Conservation (phyloP, 192 early-diverging fungal genomes). For the Ambispora gerdemannii region DNA sequence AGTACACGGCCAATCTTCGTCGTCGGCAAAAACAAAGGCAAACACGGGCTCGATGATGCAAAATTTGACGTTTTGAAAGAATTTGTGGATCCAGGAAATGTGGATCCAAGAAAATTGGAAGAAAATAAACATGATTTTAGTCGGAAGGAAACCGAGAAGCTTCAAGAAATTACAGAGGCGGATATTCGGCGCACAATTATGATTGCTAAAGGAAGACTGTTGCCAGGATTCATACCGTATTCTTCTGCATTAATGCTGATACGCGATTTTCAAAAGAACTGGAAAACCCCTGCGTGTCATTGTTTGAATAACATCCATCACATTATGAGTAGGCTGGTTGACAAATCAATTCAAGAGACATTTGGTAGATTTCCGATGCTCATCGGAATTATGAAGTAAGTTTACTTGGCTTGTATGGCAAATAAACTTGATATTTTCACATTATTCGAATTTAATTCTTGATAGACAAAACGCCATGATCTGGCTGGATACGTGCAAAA, state of each 20-base stretch:
- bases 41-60: too few species aligned
- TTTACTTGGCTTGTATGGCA: neutral
- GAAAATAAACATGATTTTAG: too few species aligned
- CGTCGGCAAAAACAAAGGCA: too few species aligned
- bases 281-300: neutral
- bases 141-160: too few species aligned
- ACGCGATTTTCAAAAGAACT: neutral
- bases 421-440: neutral
- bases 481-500: constrained; percentile 7
- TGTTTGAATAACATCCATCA: constrained; percentile 12
- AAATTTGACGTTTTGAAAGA: neutral
- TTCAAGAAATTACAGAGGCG: neutral
- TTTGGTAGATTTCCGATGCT: constrained; percentile 4
- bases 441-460: neutral
- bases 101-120: too few species aligned
- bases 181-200: neutral
- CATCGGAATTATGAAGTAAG: constrained; percentile 4
- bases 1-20: neutral
- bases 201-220: neutral
- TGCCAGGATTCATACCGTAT: neutral
- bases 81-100: neutral
- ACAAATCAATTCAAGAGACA: neutral
- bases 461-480: neutral
- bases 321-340: neutral
- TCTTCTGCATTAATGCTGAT: neutral